These are phyloP conservation scores for Fistulina hepatica DNA, from an alignment of 1,284 basidiomycete species.

Conservation along the genomic window DNA sequence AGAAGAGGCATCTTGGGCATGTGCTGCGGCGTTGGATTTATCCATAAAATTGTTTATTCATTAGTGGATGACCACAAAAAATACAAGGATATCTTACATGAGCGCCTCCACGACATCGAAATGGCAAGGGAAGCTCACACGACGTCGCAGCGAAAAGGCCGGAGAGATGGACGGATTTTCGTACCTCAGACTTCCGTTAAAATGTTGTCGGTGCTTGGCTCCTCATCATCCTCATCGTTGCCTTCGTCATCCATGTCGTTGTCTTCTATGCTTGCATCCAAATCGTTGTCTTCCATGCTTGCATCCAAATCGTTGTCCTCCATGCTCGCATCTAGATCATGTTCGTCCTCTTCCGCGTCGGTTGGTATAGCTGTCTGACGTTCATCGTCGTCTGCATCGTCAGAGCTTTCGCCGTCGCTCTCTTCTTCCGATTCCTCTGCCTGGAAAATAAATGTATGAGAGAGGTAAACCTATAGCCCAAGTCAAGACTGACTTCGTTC, in stretches of 20 bases:
- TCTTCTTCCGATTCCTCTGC: slow-evolving; percentile 13
- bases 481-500: slow-evolving; percentile 50
- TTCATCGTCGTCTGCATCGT: slow-evolving; percentile 21
- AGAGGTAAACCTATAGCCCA: slow-evolving; percentile 3
- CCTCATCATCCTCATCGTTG: slow-evolving; percentile 31
- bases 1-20: too few relatives aligned
- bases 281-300: slow-evolving; percentile 41
- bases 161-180: too few relatives aligned
- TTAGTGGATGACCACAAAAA: too few relatives aligned
- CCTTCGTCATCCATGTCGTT: slow-evolving; percentile 49
- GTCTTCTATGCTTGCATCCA: slow-evolving; percentile 65
- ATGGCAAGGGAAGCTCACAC: too few relatives aligned
- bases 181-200: too few relatives aligned
- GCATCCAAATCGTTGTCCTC: slow-evolving; percentile 20
- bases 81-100: too few relatives aligned
- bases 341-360: background rate
- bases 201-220: too few relatives aligned
- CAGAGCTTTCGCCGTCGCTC: slow-evolving; percentile 36
- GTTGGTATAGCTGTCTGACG: slow-evolving; percentile 18
- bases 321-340: slow-evolving; percentile 7
- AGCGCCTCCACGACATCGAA: too few relatives aligned
- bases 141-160: too few relatives aligned
- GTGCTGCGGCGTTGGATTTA: too few relatives aligned
- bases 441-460: too few relatives aligned
- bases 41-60: too few relatives aligned